Evolutionary conservation across 805 yeast genomes (phyloP).

Genomic region (Candida qinlingensis): DNA sequence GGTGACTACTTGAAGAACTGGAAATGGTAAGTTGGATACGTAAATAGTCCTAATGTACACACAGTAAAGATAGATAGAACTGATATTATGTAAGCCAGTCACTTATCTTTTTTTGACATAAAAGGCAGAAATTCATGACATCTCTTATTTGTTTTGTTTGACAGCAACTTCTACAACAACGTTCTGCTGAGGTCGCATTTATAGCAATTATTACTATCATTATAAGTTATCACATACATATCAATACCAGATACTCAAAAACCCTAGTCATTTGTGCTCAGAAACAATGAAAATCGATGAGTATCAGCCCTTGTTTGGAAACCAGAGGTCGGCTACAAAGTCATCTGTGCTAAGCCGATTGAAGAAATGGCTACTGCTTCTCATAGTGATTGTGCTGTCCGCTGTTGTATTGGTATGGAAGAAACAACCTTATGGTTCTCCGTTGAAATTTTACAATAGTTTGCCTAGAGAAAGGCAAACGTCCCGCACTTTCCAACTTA

Average conservation of each 20-base stretch:
- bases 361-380: background rate
- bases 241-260: no score
- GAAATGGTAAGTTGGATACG: constrained; percentile 19
- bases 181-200: no score
- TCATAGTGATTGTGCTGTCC: background rate
- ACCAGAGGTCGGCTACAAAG: background rate
- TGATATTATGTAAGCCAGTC: no score
- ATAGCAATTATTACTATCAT: no score
- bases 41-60: background rate
- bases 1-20: constrained; percentile 24
- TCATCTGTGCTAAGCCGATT: background rate
- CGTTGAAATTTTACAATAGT: background rate
- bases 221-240: no score
- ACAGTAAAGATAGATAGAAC: no score
- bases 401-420: background rate
- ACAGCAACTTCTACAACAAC: no score
- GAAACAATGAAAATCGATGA: constrained; percentile 1
- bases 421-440: background rate
- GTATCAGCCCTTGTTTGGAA: constrained; percentile 1
- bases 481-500: constrained; percentile 30
- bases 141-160: no score
- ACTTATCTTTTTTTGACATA: no score
- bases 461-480: background rate
- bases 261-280: no score
- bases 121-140: no score